Percentiles rank a stretch among this genome's conserved stretches.
These are phyloP conservation scores for Populus trichocarpa DNA, from an alignment of 441 rosid species.

Conservation along the genomic window DNA sequence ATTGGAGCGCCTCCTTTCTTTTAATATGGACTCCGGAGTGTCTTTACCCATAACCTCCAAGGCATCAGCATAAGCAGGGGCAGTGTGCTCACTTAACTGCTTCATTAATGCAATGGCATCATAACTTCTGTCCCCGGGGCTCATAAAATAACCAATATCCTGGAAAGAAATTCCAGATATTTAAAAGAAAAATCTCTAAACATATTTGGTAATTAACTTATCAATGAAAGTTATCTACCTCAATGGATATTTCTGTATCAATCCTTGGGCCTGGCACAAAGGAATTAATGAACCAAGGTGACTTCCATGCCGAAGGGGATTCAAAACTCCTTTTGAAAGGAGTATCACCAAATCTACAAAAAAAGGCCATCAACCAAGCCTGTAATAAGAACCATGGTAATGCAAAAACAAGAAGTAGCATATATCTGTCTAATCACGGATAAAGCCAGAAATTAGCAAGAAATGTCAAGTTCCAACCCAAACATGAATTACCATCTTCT, in stretches of 20 bases:
- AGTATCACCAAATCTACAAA: constrained; percentile 79
- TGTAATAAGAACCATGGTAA: neutral
- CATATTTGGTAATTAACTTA: neutral
- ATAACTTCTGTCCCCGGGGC: constrained; percentile 87
- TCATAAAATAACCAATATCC: constrained; percentile 87
- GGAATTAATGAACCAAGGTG: constrained; percentile 90
- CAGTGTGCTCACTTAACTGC: constrained; percentile 83
- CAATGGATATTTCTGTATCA: constrained; percentile 83
- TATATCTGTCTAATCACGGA: neutral
- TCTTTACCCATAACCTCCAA: constrained; percentile 80
- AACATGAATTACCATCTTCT: neutral
- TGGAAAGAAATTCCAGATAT: constrained; percentile 26
- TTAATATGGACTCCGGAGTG: constrained; percentile 56
- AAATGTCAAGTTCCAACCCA: neutral
- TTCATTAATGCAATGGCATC: constrained; percentile 93
- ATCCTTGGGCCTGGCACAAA: constrained; percentile 79
- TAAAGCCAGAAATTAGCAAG: neutral
- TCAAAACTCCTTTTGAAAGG: constrained; percentile 83
- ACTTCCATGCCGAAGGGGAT: constrained; percentile 99
- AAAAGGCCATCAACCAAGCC: constrained; percentile 4
- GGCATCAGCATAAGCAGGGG: constrained; percentile 88
- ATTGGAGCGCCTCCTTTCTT: constrained; percentile 37
- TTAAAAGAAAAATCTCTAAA: neutral
- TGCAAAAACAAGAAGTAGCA: neutral
- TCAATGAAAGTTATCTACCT: constrained; percentile 44